Percentiles rank a stretch among this genome's conserved stretches.
phyloP scores from a whole-genome alignment of 2,329 filamentous ascomycete species.

The Botrytis porri region DNA sequence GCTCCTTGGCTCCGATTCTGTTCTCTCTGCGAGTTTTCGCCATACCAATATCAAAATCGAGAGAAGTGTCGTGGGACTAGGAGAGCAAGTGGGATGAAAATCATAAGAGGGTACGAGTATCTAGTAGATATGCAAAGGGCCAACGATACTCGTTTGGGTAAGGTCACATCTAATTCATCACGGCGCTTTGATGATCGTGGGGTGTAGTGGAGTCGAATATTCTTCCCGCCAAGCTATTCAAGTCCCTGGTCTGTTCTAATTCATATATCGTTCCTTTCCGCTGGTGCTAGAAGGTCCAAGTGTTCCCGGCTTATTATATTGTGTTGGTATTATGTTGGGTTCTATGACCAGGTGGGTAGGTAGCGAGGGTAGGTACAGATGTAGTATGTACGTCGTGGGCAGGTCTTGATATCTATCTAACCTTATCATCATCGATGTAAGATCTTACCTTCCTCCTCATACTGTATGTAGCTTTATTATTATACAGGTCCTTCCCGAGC shows the following conservation, averaged over 20 bases:
- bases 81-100: not conserved
- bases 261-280: not conserved
- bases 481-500: too few relatives aligned
- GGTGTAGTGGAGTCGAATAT: not conserved
- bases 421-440: too few relatives aligned
- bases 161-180: not conserved
- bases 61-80: not conserved
- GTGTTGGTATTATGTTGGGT: too few relatives aligned
- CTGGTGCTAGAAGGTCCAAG: conserved; percentile 1
- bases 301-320: not conserved
- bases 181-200: not conserved
- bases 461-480: too few relatives aligned
- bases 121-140: not conserved
- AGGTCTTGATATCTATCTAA: too few relatives aligned
- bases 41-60: not conserved
- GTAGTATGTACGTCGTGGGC: too few relatives aligned
- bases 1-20: not conserved
- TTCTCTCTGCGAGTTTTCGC: not conserved
- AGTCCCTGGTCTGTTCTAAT: not conserved
- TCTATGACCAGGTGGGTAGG: too few relatives aligned
- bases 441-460: not conserved
- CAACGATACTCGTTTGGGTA: not conserved
- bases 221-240: not conserved
- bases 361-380: too few relatives aligned
- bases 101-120: not conserved